Evolutionary conservation across 176 grass and related monocot species (phyloP).

Genomic region (Oryza longistaminata): DNA sequence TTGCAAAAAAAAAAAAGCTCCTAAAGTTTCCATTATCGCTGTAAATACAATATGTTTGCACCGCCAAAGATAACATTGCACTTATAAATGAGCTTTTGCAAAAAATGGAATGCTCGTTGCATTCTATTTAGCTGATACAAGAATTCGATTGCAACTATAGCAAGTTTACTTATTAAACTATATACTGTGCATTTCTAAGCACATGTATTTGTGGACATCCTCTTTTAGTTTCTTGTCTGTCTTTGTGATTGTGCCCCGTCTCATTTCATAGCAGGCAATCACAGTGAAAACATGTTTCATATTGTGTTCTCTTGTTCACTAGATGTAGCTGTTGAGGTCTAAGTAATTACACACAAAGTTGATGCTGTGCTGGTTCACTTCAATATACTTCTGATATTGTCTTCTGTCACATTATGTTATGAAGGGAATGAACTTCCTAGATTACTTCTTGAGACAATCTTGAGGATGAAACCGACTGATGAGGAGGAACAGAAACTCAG

Average conservation of each 20-base stretch:
- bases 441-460: slow-evolving; percentile 68
- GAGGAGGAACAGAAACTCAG: slow-evolving; percentile 77
- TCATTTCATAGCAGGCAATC: neutral
- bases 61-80: neutral
- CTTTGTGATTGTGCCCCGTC: neutral
- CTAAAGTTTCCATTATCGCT: neutral
- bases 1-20: neutral
- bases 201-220: neutral
- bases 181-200: neutral
- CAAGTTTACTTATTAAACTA: neutral
- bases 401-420: slow-evolving; percentile 18
- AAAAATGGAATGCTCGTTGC: neutral
- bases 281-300: neutral
- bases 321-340: neutral
- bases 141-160: neutral
- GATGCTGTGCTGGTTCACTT: neutral
- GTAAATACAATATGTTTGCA: neutral
- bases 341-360: neutral
- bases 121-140: neutral
- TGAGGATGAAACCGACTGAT: slow-evolving; percentile 80
- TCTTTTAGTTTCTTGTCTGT: neutral
- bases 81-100: neutral
- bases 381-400: neutral
- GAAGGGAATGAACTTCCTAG: slow-evolving; percentile 81
- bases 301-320: neutral